A percentile compares a stretch with the other conserved stretches of the same genome.
Evolutionary conservation across 78 protist genomes (phyloP).

Genomic region (Acrasis kona): DNA sequence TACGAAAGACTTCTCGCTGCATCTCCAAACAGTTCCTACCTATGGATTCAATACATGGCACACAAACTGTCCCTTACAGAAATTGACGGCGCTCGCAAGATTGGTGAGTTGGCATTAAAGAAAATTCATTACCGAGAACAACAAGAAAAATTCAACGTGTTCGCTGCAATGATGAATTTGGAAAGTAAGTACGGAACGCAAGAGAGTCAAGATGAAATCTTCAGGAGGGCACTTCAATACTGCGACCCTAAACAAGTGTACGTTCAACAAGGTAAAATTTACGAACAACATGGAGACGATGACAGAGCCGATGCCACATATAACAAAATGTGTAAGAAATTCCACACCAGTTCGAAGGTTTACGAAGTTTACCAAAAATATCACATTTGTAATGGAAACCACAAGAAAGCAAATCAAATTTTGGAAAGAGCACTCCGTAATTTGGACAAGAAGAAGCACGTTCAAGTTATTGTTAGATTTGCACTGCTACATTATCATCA

Average conservation of each 20-base stretch:
- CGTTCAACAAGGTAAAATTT: background rate
- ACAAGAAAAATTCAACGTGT: conserved; percentile 74
- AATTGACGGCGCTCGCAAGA: conserved; percentile 70
- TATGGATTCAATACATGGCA: conserved; percentile 91
- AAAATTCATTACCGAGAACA: conserved; percentile 46
- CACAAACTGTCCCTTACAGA: conserved; percentile 45
- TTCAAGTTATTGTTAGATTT: background rate
- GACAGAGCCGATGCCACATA: background rate
- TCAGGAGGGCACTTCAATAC: conserved; percentile 46
- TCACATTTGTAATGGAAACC: background rate
- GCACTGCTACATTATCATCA: conserved; percentile 67
- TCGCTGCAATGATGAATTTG: conserved; percentile 83
- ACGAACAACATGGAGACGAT: conserved; percentile 4
- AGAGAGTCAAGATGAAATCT: conserved; percentile 30
- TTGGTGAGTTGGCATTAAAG: conserved; percentile 78
- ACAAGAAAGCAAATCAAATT: background rate
- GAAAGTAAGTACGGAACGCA: conserved; percentile 69
- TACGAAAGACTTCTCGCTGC: conserved; percentile 79
- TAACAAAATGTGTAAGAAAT: background rate
- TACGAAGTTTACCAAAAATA: background rate
- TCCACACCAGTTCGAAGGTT: background rate
- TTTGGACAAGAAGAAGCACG: background rate
- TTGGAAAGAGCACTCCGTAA: background rate
- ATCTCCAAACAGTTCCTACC: conserved; percentile 61
- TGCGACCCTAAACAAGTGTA: conserved; percentile 33